Evolutionary conservation across 352 stramenopile species (phyloP).

Genomic region (Pythium guiyangense): DNA sequence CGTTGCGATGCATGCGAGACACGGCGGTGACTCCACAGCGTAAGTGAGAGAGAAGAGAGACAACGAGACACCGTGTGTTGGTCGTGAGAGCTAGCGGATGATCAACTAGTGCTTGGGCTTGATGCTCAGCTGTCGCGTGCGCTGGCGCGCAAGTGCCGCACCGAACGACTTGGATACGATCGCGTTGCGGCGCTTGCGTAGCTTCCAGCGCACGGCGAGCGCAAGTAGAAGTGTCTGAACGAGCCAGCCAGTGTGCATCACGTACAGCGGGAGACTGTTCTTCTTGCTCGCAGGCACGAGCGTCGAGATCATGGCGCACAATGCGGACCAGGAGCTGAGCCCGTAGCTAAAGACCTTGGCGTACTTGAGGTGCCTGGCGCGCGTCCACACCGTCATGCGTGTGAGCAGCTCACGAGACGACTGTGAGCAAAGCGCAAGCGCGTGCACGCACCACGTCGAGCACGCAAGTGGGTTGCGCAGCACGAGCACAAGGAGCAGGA

Average conservation of each 20-base stretch:
- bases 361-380: conserved; percentile 26
- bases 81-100: too few species aligned
- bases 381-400: not conserved
- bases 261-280: conserved; percentile 20
- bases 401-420: not conserved
- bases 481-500: conserved; percentile 26
- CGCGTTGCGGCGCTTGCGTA: not conserved
- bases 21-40: too few species aligned
- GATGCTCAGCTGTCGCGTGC: too few species aligned
- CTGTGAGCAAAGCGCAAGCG: not conserved
- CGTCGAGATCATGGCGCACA: conserved; percentile 28
- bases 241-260: conserved; percentile 7
- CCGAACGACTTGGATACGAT: conserved; percentile 20
- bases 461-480: conserved; percentile 20
- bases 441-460: conserved; percentile 24
- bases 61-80: too few species aligned
- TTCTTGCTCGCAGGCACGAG: conserved; percentile 11
- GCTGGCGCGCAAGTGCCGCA: too few species aligned
- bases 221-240: not conserved
- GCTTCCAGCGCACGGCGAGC: not conserved
- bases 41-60: too few species aligned
- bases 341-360: conserved; percentile 34
- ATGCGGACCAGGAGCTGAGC: conserved; percentile 28
- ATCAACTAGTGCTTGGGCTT: too few species aligned
- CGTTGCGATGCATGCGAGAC: too few species aligned